Percentiles rank a stretch among this genome's conserved stretches.
Evolutionary conservation across 805 yeast genomes (phyloP).

Genomic region (Candida sanyiensis): DNA sequence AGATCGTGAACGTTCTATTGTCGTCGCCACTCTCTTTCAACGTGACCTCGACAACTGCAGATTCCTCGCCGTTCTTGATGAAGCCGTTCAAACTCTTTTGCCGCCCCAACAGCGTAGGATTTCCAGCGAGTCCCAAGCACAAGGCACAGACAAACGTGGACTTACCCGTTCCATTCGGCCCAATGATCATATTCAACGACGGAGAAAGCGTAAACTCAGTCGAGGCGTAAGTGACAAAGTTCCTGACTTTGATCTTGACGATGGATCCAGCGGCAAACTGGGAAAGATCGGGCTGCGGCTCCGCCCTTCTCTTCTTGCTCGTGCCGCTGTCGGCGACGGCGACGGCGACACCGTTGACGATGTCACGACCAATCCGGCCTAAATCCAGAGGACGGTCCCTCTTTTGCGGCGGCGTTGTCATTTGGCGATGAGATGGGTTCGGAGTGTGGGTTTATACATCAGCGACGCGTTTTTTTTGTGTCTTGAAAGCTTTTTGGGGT

Average conservation of each 20-base stretch:
- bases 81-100: constrained; percentile 56
- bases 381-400: constrained; percentile 10
- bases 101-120: constrained; percentile 66
- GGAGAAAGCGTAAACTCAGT: constrained; percentile 79
- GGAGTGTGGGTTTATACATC: no score
- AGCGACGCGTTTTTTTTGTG: no score
- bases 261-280: constrained; percentile 41
- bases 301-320: constrained; percentile 5
- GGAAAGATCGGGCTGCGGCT: constrained; percentile 1
- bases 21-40: constrained; percentile 31
- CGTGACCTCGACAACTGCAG: constrained; percentile 31
- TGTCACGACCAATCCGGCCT: constrained; percentile 13
- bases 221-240: constrained; percentile 65
- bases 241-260: constrained; percentile 48
- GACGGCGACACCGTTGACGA: background rate
- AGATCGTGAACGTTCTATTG: constrained; percentile 36
- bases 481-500: no score
- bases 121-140: constrained; percentile 83
- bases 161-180: constrained; percentile 96
- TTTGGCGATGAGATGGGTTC: no score
- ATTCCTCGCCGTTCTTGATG: constrained; percentile 58
- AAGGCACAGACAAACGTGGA: constrained; percentile 90
- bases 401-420: no score
- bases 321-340: no score
- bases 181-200: constrained; percentile 82